phyloP scores from a whole-genome alignment of 441 rosid genomes.

The Isatis lusitanica region DNA sequence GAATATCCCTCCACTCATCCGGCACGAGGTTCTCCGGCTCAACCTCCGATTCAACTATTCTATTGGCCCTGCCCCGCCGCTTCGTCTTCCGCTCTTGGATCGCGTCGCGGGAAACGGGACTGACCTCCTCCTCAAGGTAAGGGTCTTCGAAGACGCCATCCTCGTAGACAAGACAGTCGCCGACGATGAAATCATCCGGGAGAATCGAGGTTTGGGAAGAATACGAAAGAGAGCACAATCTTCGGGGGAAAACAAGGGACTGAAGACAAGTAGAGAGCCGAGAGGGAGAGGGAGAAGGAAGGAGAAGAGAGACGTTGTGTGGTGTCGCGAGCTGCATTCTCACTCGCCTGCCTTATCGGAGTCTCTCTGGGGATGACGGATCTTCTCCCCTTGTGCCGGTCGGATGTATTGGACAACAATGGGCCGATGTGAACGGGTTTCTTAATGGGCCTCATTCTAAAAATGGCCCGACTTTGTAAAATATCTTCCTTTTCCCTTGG shows the following conservation, averaged over 20 bases:
- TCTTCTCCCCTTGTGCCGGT: background rate
- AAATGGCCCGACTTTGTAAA: too few relatives aligned
- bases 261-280: slow-evolving; percentile 23
- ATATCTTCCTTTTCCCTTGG: too few relatives aligned
- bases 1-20: slow-evolving; percentile 72
- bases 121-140: slow-evolving; percentile 38
- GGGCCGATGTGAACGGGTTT: background rate
- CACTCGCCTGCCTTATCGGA: slow-evolving; percentile 8
- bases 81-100: slow-evolving; percentile 16
- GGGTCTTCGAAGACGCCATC: slow-evolving; percentile 87
- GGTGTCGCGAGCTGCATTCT: slow-evolving; percentile 34
- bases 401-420: background rate
- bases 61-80: slow-evolving; percentile 28
- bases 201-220: slow-evolving; percentile 43
- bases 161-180: slow-evolving; percentile 90
- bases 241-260: slow-evolving; percentile 32
- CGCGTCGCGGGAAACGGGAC: background rate
- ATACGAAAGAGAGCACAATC: slow-evolving; percentile 40
- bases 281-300: slow-evolving; percentile 3
- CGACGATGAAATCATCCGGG: slow-evolving; percentile 51
- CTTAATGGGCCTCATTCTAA: too few relatives aligned
- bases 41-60: slow-evolving; percentile 34
- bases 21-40: slow-evolving; percentile 75
- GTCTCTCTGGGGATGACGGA: background rate
- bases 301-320: slow-evolving; percentile 28